Evolutionary conservation across 164 flowering plant genomes (phyloP), one percentile per base, ranked within the genome.

Genomic region (Amborella trichopoda): DNA sequence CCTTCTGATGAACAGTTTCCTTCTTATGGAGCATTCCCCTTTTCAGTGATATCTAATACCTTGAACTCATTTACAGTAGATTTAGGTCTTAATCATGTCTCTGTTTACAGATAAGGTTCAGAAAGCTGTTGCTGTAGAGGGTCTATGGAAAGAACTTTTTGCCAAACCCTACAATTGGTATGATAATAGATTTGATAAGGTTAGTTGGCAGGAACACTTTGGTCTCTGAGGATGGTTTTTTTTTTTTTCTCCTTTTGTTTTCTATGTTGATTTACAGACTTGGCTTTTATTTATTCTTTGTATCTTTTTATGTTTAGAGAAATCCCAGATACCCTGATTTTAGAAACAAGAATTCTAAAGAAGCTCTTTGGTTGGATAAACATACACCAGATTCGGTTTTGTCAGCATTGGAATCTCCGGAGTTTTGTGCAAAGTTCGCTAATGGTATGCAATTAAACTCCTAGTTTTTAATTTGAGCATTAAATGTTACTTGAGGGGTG

Each of bases 311-410:
- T 30, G 34, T 8, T 1, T 30, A 30, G 34, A 14, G 9, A 8
- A 30, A 30, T 30, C 34, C 34, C 14, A 30, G 34, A 30, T 8
- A 14, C 9, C 34, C 34, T 30, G 68, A 61, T 26, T 64, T 54
- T 46, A 54, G 51, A 39, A 56, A 51, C 39, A 54, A 58, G 52
- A 40, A 5, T 22, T 34, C 12, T 49, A 55, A 50, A 2, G 18
- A 19, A 13, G 21, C 55, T 37, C 40, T 63, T 18, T 48, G 44
- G 43, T 32, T 57, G 13, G 26, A 26, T 26, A 44, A 38, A 38
- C 6, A 42, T 53, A 51, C 67, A 53, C 67, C 67, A 33, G 43
- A 36, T 5, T 44, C 46, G 54, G 28, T 48, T 9, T 26, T 2
- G 14, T 18, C 24, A 13, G 40, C 24, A 26, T 9, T 53, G 23